Conservation (phyloP, 352 stramenopile genomes). For the Phytopythium aichiense region DNA sequence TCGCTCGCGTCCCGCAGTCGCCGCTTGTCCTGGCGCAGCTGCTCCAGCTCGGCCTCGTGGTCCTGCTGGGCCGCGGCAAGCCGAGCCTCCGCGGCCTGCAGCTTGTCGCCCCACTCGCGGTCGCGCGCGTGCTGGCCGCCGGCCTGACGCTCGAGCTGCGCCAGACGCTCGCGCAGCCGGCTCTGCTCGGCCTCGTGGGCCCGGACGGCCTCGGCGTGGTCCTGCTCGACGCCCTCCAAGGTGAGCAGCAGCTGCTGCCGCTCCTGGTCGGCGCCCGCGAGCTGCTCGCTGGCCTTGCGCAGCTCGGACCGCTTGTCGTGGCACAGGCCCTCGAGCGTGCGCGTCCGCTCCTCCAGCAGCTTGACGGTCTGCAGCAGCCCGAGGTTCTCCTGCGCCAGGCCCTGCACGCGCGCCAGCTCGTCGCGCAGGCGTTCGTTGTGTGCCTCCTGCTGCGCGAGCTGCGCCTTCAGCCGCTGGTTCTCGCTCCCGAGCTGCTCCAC, state of each 20-base stretch:
- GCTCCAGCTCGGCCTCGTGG: conserved; percentile 29
- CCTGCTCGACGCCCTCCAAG: conserved; percentile 23
- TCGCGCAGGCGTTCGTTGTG: conserved; percentile 42
- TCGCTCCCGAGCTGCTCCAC: conserved; percentile 44
- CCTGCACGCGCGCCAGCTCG: conserved; percentile 32
- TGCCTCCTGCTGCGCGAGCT: conserved; percentile 24
- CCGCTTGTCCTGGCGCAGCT: conserved; percentile 20
- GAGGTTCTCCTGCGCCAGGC: conserved; percentile 51
- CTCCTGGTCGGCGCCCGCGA: conserved; percentile 24
- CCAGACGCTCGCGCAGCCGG: conserved; percentile 22
- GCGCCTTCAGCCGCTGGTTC: conserved; percentile 36
- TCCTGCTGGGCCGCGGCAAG: conserved; percentile 16
- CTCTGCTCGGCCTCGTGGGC: conserved; percentile 20
- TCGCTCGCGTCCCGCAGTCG: conserved; percentile 23
- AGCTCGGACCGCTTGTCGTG: conserved; percentile 26
- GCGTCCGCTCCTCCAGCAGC: conserved; percentile 44
- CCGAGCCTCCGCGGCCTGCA: conserved; percentile 15
- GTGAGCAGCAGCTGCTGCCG: conserved; percentile 29
- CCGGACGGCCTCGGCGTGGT: conserved; percentile 24
- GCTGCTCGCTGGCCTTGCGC: conserved; percentile 13
- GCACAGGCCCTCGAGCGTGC: conserved; percentile 32
- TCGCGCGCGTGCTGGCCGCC: conserved; percentile 19
- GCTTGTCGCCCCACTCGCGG: conserved; percentile 31
- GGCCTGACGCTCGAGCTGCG: conserved; percentile 32
- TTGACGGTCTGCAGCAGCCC: conserved; percentile 50